A percentile compares a stretch with the other conserved stretches of the same genome.
Conservation (phyloP, 257 asterid genomes). For the Scutellaria baicalensis region DNA sequence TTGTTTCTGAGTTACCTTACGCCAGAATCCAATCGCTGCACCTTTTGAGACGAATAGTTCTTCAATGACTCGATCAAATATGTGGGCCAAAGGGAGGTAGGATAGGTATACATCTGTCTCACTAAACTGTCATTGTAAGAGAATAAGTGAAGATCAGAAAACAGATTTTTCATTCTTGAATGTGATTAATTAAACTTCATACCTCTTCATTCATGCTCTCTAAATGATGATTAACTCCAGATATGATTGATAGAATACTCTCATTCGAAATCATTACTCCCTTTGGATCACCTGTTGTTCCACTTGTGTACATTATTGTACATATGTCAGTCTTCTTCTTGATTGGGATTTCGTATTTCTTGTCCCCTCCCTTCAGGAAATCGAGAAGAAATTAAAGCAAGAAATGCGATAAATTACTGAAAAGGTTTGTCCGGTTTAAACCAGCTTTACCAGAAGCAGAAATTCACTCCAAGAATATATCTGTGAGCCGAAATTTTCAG, state of each 20-base stretch:
- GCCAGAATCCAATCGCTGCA: slow-evolving; percentile 85
- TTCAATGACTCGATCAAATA: slow-evolving; percentile 77
- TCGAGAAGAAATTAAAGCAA: not conserved
- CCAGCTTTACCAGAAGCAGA: slow-evolving; percentile 53
- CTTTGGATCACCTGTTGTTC: slow-evolving; percentile 86
- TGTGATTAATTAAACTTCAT: not conserved
- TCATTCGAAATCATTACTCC: slow-evolving; percentile 72
- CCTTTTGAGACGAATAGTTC: slow-evolving; percentile 69
- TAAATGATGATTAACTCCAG: slow-evolving; percentile 66
- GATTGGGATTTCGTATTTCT: slow-evolving; percentile 44
- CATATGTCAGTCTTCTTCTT: slow-evolving; percentile 60
- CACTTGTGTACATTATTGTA: slow-evolving; percentile 87
- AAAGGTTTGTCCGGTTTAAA: not conserved
- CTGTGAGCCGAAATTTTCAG: slow-evolving; percentile 39
- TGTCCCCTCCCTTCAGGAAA: slow-evolving; percentile 40
- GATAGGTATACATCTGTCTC: slow-evolving; percentile 64
- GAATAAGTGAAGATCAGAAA: not conserved
- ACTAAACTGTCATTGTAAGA: slow-evolving; percentile 39
- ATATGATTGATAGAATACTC: slow-evolving; percentile 64
- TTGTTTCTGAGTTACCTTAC: slow-evolving; percentile 33
- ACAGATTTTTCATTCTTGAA: not conserved
- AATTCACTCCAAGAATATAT: slow-evolving; percentile 75
- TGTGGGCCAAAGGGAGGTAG: slow-evolving; percentile 82
- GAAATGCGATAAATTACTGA: not conserved
- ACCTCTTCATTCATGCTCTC: slow-evolving; percentile 69